These are phyloP conservation scores for Hylodesmum podocarpum DNA, from an alignment of 306 rosid species.

Conservation along the genomic window DNA sequence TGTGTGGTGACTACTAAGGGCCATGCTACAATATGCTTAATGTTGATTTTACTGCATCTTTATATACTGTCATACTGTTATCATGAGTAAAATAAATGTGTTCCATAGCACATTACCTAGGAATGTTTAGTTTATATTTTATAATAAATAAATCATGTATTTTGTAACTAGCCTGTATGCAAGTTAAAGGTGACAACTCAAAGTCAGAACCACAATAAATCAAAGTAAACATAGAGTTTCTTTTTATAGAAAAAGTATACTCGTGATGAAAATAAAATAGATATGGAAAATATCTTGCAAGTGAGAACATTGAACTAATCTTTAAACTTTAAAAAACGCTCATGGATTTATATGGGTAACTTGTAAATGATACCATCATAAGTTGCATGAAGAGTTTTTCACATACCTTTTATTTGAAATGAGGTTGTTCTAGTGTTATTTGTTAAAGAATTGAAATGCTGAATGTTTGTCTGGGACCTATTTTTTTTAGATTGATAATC, in stretches of 20 bases:
- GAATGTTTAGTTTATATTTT: not conserved
- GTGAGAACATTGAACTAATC: not conserved
- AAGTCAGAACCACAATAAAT: not conserved
- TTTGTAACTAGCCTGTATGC: not conserved
- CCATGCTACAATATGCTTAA: not conserved
- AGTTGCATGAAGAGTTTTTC: slow-evolving; percentile 2
- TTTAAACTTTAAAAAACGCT: not conserved
- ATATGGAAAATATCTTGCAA: not conserved
- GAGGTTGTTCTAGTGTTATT: not conserved
- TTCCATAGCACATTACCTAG: not conserved
- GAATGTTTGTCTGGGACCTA: not conserved
- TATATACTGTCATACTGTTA: no score
- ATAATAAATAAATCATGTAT: not conserved
- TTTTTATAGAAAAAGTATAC: not conserved
- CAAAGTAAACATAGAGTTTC: not conserved
- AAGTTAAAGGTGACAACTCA: not conserved
- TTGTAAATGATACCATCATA: not conserved
- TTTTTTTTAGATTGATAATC: not conserved
- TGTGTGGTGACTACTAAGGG: not conserved
- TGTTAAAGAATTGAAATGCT: not conserved
- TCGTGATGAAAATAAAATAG: not conserved
- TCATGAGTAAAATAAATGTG: not conserved
- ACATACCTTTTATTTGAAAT: not conserved
- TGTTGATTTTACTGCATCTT: slow-evolving; percentile 16
- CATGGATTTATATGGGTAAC: not conserved